A percentile compares a stretch with the other conserved stretches of the same genome.
phyloP scores from a whole-genome alignment of 2,329 filamentous ascomycete genomes.

The Orbilia quercus region DNA sequence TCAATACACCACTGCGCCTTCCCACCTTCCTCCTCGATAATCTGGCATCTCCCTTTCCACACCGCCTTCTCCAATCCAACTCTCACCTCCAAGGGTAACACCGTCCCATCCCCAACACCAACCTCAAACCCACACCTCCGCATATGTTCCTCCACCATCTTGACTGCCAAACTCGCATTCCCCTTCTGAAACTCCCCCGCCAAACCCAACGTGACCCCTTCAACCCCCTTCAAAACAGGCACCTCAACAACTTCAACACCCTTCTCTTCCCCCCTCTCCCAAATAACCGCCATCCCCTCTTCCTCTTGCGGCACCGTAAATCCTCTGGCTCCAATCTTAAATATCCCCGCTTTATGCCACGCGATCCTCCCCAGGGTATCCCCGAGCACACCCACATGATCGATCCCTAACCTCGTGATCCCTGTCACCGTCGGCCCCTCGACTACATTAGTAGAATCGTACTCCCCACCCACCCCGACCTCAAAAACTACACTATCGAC shows the following conservation, averaged over 20 bases:
- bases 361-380: constrained; percentile 82
- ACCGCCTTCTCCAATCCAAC: constrained; percentile 74
- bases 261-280: constrained; percentile 71
- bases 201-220: constrained; percentile 63
- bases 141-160: constrained; percentile 71
- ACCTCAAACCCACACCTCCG: constrained; percentile 63
- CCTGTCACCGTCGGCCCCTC: constrained; percentile 75
- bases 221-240: constrained; percentile 57
- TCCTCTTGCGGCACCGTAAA: constrained; percentile 73
- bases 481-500: constrained; percentile 85
- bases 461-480: constrained; percentile 93
- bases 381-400: constrained; percentile 84
- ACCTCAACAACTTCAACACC: constrained; percentile 65
- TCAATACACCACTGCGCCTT: constrained; percentile 81
- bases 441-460: constrained; percentile 90
- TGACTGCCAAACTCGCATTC: constrained; percentile 71
- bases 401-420: constrained; percentile 83
- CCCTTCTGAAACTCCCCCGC: constrained; percentile 69
- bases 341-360: constrained; percentile 92
- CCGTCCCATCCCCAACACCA: constrained; percentile 61
- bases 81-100: constrained; percentile 72
- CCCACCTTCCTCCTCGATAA: constrained; percentile 68
- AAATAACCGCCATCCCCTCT: constrained; percentile 70
- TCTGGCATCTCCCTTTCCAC: constrained; percentile 82
- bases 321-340: constrained; percentile 74